Evolutionary conservation across 1,284 basidiomycete species (phyloP).

Genomic region (Cutaneotrichosporon cavernicola): DNA sequence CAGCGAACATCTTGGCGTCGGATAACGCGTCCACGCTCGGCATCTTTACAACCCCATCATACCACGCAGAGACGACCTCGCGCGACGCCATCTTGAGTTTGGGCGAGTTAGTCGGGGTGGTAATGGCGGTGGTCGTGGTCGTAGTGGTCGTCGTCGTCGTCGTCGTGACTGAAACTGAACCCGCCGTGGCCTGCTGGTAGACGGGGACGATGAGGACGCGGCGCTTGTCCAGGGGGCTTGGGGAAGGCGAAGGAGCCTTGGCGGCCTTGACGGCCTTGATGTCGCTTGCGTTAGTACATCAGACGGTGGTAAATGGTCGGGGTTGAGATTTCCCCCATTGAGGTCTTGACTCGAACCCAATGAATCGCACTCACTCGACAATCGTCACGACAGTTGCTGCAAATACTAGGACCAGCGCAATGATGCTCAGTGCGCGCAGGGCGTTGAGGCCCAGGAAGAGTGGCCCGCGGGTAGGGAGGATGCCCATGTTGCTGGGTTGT

Average conservation of each 20-base stretch:
- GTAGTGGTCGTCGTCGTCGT: no score
- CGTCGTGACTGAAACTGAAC: no score
- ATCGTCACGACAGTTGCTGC: slow-evolving; percentile 74
- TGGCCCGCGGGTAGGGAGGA: slow-evolving; percentile 42
- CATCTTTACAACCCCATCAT: not conserved
- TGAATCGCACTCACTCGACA: slow-evolving; percentile 64
- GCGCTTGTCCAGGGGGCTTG: not conserved
- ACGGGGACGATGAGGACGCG: not conserved
- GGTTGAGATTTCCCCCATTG: not conserved
- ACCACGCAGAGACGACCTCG: no score
- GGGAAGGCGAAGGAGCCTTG: not conserved
- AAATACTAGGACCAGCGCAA: slow-evolving; percentile 69
- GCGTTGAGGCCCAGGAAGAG: slow-evolving; percentile 73
- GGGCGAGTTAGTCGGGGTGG: not conserved
- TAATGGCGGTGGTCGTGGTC: not conserved
- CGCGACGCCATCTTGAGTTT: not conserved
- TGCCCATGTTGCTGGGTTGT: slow-evolving; percentile 24
- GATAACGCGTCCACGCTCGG: not conserved
- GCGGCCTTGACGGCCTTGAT: slow-evolving; percentile 34
- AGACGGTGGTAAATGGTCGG: not conserved
- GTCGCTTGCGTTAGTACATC: slow-evolving; percentile 54
- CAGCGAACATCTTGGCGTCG: not conserved
- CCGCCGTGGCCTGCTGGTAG: not conserved
- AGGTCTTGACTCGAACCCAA: no score
- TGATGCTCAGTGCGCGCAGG: slow-evolving; percentile 71